These are phyloP conservation scores for Nectriaceae sp. DNA, from an alignment of 2,329 filamentous ascomycete species.

Conservation along the genomic window DNA sequence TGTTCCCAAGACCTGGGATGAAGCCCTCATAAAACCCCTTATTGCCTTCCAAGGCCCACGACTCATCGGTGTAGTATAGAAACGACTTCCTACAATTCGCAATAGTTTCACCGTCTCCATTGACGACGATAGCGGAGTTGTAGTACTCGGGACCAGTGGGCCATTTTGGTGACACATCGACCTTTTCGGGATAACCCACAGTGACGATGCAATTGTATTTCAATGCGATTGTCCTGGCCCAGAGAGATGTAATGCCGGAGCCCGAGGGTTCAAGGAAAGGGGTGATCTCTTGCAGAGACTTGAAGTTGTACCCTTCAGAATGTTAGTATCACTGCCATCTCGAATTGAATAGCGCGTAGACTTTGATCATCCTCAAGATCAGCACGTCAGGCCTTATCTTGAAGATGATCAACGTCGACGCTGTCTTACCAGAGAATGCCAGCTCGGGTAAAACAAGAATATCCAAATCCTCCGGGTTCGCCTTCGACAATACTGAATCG, in stretches of 20 bases:
- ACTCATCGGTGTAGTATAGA: conserved; percentile 61
- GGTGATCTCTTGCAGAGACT: conserved; percentile 64
- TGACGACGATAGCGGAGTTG: conserved; percentile 56
- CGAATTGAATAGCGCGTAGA: too few relatives aligned
- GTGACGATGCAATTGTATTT: conserved; percentile 69
- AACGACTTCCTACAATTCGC: conserved; percentile 63
- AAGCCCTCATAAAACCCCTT: conserved; percentile 50
- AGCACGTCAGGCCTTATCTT: background rate
- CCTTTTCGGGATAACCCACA: conserved; percentile 74
- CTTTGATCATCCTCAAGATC: too few relatives aligned
- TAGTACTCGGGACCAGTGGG: conserved; percentile 56
- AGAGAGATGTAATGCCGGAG: conserved; percentile 67
- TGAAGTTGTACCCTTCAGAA: conserved; percentile 72
- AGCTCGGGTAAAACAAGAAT: conserved; percentile 75
- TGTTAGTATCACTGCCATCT: background rate
- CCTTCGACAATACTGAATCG: conserved; percentile 53
- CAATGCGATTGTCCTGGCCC: conserved; percentile 68
- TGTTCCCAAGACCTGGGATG: conserved; percentile 51
- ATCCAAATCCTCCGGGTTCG: conserved; percentile 58
- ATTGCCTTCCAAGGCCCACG: conserved; percentile 59
- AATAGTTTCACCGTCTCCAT: conserved; percentile 59
- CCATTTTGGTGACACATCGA: conserved; percentile 52
- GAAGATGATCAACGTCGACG: background rate
- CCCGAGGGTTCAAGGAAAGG: conserved; percentile 69
- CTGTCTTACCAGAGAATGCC: conserved; percentile 66